Evolutionary conservation across 192 early-diverging fungal species (phyloP).

Genomic region (Entomortierella chlamydospora): DNA sequence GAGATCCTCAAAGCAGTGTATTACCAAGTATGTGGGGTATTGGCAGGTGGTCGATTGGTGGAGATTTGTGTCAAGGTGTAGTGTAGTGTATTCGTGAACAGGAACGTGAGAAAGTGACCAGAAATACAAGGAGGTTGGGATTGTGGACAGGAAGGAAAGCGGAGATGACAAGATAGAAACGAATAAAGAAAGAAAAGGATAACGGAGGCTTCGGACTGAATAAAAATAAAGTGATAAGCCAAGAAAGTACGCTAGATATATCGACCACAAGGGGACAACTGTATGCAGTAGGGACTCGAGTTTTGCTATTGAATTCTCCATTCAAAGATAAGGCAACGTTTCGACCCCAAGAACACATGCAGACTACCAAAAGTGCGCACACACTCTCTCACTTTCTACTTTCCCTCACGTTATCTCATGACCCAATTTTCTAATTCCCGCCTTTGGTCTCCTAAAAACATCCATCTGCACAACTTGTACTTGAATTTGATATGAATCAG

Average conservation of each 20-base stretch:
- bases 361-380: not conserved
- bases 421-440: not conserved
- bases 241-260: too few relatives aligned
- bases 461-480: not conserved
- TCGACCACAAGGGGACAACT: constrained; percentile 16
- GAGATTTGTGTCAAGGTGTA: too few relatives aligned
- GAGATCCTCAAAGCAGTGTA: too few relatives aligned
- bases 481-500: too few relatives aligned
- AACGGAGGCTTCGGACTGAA: not conserved
- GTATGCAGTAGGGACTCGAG: not conserved
- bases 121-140: not conserved
- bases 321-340: constrained; percentile 12
- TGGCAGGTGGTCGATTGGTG: too few relatives aligned
- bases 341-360: not conserved
- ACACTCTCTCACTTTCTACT: not conserved
- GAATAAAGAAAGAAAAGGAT: constrained; percentile 1
- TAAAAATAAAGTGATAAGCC: not conserved
- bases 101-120: too few relatives aligned
- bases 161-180: not conserved
- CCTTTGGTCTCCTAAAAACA: not conserved
- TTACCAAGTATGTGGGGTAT: too few relatives aligned
- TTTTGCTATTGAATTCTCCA: not conserved
- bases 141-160: not conserved
- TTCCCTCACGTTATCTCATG: not conserved
- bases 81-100: too few relatives aligned